These are phyloP conservation scores for Yarrowia divulgata DNA, from an alignment of 805 yeast species.

Conservation along the genomic window DNA sequence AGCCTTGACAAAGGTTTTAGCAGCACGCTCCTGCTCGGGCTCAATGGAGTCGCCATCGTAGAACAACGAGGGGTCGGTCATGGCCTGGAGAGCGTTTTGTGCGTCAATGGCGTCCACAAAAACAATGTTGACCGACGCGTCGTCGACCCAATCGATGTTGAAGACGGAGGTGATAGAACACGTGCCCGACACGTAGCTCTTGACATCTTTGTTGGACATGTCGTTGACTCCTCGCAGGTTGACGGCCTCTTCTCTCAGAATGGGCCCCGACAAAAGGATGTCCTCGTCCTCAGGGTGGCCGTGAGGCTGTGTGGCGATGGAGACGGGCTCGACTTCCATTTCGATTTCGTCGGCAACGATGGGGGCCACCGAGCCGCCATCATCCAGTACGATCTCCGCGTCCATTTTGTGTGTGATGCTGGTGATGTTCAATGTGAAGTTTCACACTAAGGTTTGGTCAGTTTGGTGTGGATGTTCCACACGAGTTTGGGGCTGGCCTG, in stretches of 20 bases:
- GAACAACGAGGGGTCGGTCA: conserved; percentile 50
- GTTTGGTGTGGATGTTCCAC: neutral
- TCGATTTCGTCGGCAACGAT: conserved; percentile 18
- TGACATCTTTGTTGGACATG: conserved; percentile 36
- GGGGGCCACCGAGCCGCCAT: conserved; percentile 22
- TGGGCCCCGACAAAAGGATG: neutral
- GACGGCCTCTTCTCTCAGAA: conserved; percentile 35
- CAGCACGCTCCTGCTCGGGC: conserved; percentile 44
- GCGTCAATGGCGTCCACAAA: conserved; percentile 57
- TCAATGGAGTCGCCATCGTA: conserved; percentile 43
- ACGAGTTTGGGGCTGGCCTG: neutral
- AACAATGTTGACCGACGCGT: conserved; percentile 55
- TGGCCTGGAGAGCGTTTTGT: conserved; percentile 51
- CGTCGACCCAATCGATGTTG: conserved; percentile 38
- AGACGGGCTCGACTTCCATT: conserved; percentile 21
- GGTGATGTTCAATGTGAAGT: conserved; percentile 18
- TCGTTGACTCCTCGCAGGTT: conserved; percentile 36
- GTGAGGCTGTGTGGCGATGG: conserved; percentile 12
- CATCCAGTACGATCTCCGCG: conserved; percentile 37
- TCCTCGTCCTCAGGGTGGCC: conserved; percentile 1
- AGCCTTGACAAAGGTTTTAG: conserved; percentile 52
- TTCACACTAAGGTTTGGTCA: conserved; percentile 6
- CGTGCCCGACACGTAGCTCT: conserved; percentile 22
- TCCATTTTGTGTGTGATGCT: conserved; percentile 16
- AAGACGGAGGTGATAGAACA: conserved; percentile 22